Evolutionary conservation across 345 rosid species (phyloP), one percentile per base, ranked within the genome.

Genomic region (Hibiscus mutabilis): DNA sequence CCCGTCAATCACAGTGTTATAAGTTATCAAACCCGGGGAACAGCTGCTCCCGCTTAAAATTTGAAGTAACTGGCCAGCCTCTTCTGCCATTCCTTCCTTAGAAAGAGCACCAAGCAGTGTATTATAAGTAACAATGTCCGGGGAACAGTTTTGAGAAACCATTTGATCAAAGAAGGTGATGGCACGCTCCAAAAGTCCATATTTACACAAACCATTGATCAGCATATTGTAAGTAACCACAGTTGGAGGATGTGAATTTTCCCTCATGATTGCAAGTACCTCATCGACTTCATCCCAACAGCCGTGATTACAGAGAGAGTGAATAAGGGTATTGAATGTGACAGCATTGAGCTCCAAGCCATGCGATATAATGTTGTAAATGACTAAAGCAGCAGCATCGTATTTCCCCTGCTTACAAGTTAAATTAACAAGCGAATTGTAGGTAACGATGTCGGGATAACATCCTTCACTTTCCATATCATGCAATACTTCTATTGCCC

Each of bases 51-150:
- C 75, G 14, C 77, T 77, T 69, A 93, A 51, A 78, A 80, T 57
- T 70, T 76, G 69, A 61, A 89, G 74, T 74, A 93, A 19, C 72
- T 82, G 78, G 68, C 86, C 79, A 18, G 92, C 86, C 60, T 88
- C 90, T 11, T 84, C 82, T 6, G 84, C 82, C 91, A 89, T 79
- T 69, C 90, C 91, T 53, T 86, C 90, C 76, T 84, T 89, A 29
- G 86, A 85, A 72, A 93, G 80, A 33, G 91, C 96, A 72, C 83
- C 86, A 46, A 89, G 81, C 70, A 93, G 74, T 62, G 89, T 91
- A 68, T 93, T 93, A 77, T 86, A 88, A 25, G 98, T 91, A 56
- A 93, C 84, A 62, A 93, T 86, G 68, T 91, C 97, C 33, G 96
- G 94, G 8, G 64, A 60, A 53, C 84, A 79, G 60, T 79, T 81